A percentile compares a stretch with the other conserved stretches of the same genome.
Conservation (phyloP, 441 rosid species). For the Breynia disticha region DNA sequence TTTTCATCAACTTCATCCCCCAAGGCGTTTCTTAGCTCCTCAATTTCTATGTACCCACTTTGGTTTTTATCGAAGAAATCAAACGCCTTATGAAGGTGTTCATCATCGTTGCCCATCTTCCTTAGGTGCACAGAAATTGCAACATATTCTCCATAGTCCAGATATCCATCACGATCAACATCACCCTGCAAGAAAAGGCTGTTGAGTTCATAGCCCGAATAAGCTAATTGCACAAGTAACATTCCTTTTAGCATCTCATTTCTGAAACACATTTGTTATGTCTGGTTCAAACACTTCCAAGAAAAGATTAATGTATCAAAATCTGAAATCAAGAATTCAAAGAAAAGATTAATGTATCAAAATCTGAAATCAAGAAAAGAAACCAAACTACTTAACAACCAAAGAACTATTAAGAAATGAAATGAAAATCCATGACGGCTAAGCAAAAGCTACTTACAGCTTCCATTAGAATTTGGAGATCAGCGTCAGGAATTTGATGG, state of each 20-base stretch:
- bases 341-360: background rate
- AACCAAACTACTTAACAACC: too few relatives aligned
- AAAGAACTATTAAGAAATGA: too few relatives aligned
- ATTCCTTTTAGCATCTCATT: too few relatives aligned
- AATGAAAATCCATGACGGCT: background rate
- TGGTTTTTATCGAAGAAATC: slow-evolving; percentile 64
- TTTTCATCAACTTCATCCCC: slow-evolving; percentile 56
- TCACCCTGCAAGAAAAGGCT: slow-evolving; percentile 49
- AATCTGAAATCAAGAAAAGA: background rate
- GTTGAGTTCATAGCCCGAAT: background rate
- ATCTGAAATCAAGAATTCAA: background rate
- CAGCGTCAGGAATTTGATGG: slow-evolving; percentile 62
- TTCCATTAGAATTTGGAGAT: slow-evolving; percentile 81
- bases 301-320: background rate
- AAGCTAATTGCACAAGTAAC: too few relatives aligned
- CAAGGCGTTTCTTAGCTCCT: slow-evolving; percentile 65
- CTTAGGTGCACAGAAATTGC: slow-evolving; percentile 72
- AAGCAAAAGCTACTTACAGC: slow-evolving; percentile 42
- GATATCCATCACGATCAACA: slow-evolving; percentile 67
- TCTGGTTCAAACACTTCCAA: background rate
- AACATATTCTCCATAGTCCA: slow-evolving; percentile 80
- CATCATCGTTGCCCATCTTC: slow-evolving; percentile 81
- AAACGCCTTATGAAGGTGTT: slow-evolving; percentile 81
- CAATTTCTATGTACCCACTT: slow-evolving; percentile 69
- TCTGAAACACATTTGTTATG: too few relatives aligned